Evolutionary conservation across 345 rosid species (phyloP).

Genomic region (Aethionema arabicum): DNA sequence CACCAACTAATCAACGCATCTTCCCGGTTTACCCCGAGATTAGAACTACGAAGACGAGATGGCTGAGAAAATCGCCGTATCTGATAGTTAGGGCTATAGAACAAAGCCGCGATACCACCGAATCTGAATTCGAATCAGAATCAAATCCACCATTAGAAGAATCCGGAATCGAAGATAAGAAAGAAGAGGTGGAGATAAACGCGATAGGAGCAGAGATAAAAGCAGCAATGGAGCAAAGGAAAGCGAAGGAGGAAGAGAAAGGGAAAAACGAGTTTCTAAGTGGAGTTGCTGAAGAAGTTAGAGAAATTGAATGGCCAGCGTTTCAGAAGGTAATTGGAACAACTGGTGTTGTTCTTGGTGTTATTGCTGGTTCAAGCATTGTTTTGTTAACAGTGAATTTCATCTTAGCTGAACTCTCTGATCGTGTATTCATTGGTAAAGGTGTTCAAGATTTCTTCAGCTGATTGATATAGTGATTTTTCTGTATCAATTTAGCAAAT

Average conservation of each 20-base stretch:
- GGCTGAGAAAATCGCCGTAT: conserved; percentile 15
- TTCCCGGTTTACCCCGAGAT: conserved; percentile 16
- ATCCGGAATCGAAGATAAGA: conserved; percentile 19
- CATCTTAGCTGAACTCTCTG: conserved; percentile 85
- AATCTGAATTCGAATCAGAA: conserved; percentile 34
- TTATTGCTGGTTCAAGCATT: conserved; percentile 88
- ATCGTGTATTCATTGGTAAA: conserved; percentile 70
- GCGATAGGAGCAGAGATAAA: conserved; percentile 73
- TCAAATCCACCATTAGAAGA: conserved; percentile 31
- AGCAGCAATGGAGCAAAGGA: conserved; percentile 69
- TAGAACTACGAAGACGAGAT: not conserved
- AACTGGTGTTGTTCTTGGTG: conserved; percentile 87
- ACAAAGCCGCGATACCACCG: conserved; percentile 54
- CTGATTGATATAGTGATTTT: conserved; percentile 18
- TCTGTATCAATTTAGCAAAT: conserved; percentile 1
- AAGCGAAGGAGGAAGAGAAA: conserved; percentile 40
- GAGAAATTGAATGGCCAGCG: conserved; percentile 92
- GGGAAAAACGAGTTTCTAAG: conserved; percentile 46
- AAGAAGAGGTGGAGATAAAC: conserved; percentile 38
- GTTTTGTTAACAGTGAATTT: conserved; percentile 88
- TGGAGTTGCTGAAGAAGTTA: conserved; percentile 84
- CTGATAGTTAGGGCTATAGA: conserved; percentile 46
- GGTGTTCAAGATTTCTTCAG: conserved; percentile 89
- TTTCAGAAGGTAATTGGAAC: conserved; percentile 82
- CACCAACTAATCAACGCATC: not conserved